Evolutionary conservation across 73 alveolate species (phyloP).

Genomic region (Paramecium octaurelia): DNA sequence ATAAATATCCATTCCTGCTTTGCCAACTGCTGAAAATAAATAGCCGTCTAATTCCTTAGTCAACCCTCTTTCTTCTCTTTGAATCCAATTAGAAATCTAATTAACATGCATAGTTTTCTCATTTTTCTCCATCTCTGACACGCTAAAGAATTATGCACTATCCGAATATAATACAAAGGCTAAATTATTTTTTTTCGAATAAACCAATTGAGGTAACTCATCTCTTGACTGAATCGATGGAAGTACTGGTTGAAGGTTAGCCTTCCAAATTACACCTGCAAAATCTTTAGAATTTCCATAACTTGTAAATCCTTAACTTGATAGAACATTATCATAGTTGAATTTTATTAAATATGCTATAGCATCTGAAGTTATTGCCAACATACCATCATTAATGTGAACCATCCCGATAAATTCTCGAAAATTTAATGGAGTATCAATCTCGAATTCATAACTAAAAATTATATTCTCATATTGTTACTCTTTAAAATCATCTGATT

Average conservation of each 20-base stretch:
- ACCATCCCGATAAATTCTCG: conserved; percentile 28
- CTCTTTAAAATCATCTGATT: not conserved
- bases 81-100: not conserved
- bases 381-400: conserved; percentile 23
- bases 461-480: not conserved
- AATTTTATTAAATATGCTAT: not conserved
- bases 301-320: not conserved
- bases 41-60: conserved; percentile 5
- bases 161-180: conserved; percentile 6
- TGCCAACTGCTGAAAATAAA: conserved; percentile 26
- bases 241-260: not conserved
- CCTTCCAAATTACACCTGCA: conserved; percentile 38
- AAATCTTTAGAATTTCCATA: not conserved
- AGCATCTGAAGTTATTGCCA: not conserved
- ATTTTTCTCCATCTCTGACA: not conserved
- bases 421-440: conserved; percentile 35
- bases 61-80: conserved; percentile 23
- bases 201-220: conserved; percentile 3
- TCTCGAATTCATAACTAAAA: conserved; percentile 32
- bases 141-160: not conserved
- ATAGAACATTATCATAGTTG: not conserved
- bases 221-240: not conserved
- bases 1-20: not conserved
- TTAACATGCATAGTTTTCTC: not conserved
- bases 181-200: not conserved